A percentile compares a stretch with the other conserved stretches of the same genome.
Conservation (phyloP, 1,284 basidiomycete species). For the Apiotrichum laibachii region DNA sequence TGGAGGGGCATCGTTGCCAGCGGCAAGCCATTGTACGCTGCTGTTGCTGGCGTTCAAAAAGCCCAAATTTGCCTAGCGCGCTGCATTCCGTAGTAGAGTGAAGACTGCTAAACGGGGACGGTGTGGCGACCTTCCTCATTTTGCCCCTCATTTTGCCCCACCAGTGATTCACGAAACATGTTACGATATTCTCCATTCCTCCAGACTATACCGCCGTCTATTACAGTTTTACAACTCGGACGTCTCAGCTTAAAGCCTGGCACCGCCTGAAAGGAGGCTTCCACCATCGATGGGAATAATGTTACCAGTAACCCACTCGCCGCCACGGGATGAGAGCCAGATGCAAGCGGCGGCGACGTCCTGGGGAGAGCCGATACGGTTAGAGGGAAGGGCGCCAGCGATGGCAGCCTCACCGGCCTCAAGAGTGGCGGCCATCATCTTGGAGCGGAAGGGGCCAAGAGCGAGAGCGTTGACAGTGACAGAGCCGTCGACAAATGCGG, state of each 20-base stretch:
- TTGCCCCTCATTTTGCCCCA: no score
- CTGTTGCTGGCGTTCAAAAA: no score
- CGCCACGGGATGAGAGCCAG: slow-evolving; percentile 62
- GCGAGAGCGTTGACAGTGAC: slow-evolving; percentile 69
- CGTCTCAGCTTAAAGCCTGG: slow-evolving; percentile 20
- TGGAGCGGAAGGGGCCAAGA: slow-evolving; percentile 56
- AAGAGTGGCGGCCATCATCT: slow-evolving; percentile 62
- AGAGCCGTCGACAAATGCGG: slow-evolving; percentile 61
- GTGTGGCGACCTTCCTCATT: no score
- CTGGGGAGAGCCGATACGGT: slow-evolving; percentile 62
- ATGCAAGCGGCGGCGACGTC: slow-evolving; percentile 64
- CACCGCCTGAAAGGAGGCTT: slow-evolving; percentile 43
- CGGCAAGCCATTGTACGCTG: no score
- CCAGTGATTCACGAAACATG: background rate
- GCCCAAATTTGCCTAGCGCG: no score
- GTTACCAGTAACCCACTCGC: slow-evolving; percentile 63
- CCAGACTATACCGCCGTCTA: background rate
- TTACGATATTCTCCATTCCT: background rate
- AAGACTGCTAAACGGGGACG: no score
- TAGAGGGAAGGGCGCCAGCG: slow-evolving; percentile 56
- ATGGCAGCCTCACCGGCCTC: slow-evolving; percentile 56
- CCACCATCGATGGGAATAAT: slow-evolving; percentile 65
- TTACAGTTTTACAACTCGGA: background rate
- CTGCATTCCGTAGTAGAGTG: no score
- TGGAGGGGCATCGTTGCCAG: no score